Conservation (phyloP, 148 eudicot species). For the Rhododendron simsii region DNA sequence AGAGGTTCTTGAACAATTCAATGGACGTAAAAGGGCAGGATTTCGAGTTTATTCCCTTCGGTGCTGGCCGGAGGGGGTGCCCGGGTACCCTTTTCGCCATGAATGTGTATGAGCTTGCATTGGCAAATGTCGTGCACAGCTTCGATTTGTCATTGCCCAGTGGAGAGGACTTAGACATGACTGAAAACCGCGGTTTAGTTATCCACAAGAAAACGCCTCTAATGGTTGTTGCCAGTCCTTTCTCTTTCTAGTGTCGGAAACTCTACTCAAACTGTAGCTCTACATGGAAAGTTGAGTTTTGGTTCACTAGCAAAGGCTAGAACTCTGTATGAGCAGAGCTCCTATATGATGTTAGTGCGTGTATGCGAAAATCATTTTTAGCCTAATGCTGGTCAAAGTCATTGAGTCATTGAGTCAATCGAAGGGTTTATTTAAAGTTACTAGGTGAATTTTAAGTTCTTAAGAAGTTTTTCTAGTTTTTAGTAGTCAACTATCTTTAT, state of each 20-base stretch:
- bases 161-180: not conserved
- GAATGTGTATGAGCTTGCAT: not conserved
- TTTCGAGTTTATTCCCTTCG: slow-evolving; percentile 35
- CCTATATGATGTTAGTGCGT: not conserved
- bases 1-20: slow-evolving; percentile 30
- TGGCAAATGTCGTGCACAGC: not conserved
- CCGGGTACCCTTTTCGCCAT: not conserved
- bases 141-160: not conserved
- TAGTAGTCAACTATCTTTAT: too few relatives aligned
- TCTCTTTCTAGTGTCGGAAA: not conserved
- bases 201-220: not conserved
- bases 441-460: too few relatives aligned
- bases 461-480: too few relatives aligned
- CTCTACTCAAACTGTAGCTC: not conserved
- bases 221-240: not conserved
- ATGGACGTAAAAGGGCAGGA: slow-evolving; percentile 31
- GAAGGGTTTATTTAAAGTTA: too few relatives aligned
- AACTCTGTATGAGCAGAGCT: not conserved
- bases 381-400: too few relatives aligned
- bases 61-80: not conserved
- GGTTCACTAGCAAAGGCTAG: not conserved
- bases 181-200: not conserved
- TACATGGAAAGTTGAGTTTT: not conserved
- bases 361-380: too few relatives aligned
- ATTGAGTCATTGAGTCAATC: too few relatives aligned